A percentile compares a stretch with the other conserved stretches of the same genome.
Conservation (phyloP, 371 early-diverging fungal genomes). For the Mortierella sp. region DNA sequence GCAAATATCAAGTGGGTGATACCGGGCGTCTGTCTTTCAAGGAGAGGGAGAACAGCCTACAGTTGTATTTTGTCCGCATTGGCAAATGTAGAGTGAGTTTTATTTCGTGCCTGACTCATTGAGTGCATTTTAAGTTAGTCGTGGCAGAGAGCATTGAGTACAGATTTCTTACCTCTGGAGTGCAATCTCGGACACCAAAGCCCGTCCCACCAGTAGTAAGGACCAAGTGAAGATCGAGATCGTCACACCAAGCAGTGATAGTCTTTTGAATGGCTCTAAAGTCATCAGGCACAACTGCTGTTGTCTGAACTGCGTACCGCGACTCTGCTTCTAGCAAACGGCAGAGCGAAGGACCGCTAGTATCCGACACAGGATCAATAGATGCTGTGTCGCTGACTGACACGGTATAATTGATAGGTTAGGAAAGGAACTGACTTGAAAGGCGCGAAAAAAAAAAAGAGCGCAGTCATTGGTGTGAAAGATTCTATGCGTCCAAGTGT, state of each 20-base stretch:
- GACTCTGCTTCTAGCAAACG: slow-evolving; percentile 52
- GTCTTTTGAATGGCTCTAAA: slow-evolving; percentile 62
- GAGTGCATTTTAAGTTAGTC: too few relatives aligned
- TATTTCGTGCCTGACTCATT: neutral
- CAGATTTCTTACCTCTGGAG: slow-evolving; percentile 77
- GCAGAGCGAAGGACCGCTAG: slow-evolving; percentile 72
- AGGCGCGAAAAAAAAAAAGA: neutral
- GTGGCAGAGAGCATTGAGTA: too few relatives aligned
- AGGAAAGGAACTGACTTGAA: neutral
- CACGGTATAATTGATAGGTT: neutral
- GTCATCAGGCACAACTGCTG: slow-evolving; percentile 69
- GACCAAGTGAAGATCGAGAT: slow-evolving; percentile 70
- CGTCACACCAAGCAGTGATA: slow-evolving; percentile 67
- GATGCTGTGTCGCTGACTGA: slow-evolving; percentile 76
- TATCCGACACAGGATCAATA: slow-evolving; percentile 63
- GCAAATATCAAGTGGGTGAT: slow-evolving; percentile 82
- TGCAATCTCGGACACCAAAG: slow-evolving; percentile 86
- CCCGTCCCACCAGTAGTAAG: slow-evolving; percentile 96
- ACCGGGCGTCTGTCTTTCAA: slow-evolving; percentile 80
- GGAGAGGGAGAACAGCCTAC: slow-evolving; percentile 79
- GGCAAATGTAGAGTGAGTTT: neutral
- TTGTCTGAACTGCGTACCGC: slow-evolving; percentile 52
- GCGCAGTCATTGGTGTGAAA: neutral
- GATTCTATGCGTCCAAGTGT: neutral
- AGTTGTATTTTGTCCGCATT: neutral